These are phyloP conservation scores for Extremus antarcticus DNA, from an alignment of 495 filamentous ascomycete species.

Conservation along the genomic window DNA sequence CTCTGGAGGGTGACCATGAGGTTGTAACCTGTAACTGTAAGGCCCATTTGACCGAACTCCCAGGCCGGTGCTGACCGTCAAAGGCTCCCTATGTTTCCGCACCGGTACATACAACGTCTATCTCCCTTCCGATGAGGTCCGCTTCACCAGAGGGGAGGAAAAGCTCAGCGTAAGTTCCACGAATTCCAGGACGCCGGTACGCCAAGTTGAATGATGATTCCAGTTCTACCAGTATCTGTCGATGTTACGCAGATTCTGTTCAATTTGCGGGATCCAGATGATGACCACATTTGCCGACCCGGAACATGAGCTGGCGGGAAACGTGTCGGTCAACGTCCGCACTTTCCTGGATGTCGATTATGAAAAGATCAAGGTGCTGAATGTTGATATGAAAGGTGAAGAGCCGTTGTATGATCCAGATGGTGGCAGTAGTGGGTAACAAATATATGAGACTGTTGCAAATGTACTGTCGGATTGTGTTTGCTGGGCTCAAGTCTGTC, in stretches of 20 bases:
- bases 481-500: not conserved
- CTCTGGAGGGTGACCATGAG: not conserved
- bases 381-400: not conserved
- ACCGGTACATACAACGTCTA: not conserved
- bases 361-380: not conserved
- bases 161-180: not conserved
- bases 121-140: not conserved
- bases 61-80: not conserved
- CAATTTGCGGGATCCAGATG: not conserved
- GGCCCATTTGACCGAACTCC: not conserved
- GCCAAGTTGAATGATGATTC: not conserved
- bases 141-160: not conserved
- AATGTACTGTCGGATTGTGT: not conserved
- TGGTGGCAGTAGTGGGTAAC: too few relatives aligned
- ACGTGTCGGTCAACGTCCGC: not conserved
- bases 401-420: not conserved
- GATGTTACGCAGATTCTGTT: too few relatives aligned
- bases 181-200: not conserved
- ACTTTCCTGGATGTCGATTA: not conserved
- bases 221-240: too few relatives aligned
- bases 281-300: not conserved
- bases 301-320: not conserved
- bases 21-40: not conserved
- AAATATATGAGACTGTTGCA: too few relatives aligned
- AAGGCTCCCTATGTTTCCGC: not conserved